Conservation (phyloP, 306 rosid genomes). For the Betula pendula region DNA sequence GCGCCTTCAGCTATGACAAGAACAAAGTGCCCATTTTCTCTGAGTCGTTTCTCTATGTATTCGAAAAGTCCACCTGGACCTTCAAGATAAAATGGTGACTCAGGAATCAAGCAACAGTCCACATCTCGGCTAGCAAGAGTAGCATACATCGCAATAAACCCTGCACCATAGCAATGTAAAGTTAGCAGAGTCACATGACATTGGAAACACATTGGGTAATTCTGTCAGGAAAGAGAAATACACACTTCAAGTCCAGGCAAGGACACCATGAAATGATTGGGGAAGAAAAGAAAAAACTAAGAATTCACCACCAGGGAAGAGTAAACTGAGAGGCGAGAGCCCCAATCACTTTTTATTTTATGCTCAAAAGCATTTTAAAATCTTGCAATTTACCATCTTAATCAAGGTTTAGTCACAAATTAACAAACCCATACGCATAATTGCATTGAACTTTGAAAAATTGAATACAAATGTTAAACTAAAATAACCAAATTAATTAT, state of each 20-base stretch:
- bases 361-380: neutral
- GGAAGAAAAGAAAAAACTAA: neutral
- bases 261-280: neutral
- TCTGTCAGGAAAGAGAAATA: neutral
- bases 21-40: constrained; percentile 92
- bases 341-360: neutral
- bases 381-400: neutral
- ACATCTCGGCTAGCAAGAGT: constrained; percentile 98
- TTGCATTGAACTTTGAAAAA: neutral
- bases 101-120: constrained; percentile 97
- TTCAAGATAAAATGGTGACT: constrained; percentile 90
- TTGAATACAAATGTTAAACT: neutral
- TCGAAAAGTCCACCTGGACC: constrained; percentile 91
- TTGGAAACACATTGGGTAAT: neutral
- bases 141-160: constrained; percentile 92
- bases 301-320: neutral
- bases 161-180: constrained; percentile 40
- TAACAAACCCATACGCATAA: neutral
- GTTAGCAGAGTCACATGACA: constrained; percentile 9
- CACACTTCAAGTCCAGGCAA: neutral
- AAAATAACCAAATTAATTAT: neutral
- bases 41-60: constrained; percentile 65
- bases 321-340: neutral
- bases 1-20: constrained; percentile 98
- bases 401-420: neutral